Conservation (phyloP, 306 rosid genomes). For the Canavalia ensiformis region DNA sequence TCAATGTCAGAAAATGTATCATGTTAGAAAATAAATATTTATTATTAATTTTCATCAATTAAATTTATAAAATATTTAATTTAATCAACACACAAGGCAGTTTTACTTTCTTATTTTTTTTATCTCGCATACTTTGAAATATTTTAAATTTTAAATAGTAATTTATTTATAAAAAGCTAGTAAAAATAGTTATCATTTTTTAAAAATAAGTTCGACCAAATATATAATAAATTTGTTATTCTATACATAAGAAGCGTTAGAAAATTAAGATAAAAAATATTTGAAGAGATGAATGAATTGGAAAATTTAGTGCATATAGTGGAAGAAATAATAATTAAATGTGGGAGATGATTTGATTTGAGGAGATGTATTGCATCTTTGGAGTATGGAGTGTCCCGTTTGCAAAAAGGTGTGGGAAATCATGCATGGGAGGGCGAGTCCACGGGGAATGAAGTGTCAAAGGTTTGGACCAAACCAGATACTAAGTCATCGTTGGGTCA, state of each 20-base stretch:
- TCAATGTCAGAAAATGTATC: too few relatives aligned
- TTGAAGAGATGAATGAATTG: too few relatives aligned
- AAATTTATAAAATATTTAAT: neutral
- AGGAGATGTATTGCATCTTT: neutral
- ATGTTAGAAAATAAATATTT: too few relatives aligned
- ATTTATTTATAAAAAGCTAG: too few relatives aligned
- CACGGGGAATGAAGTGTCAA: conserved; percentile 44
- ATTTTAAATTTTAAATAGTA: too few relatives aligned
- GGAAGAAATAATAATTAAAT: neutral
- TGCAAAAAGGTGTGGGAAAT: conserved; percentile 36
- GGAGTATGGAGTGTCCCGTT: conserved; percentile 22
- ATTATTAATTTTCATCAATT: neutral
- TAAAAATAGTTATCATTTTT: too few relatives aligned
- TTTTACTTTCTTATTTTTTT: too few relatives aligned
- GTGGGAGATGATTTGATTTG: neutral
- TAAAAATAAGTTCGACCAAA: too few relatives aligned
- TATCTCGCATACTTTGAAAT: too few relatives aligned
- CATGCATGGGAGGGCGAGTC: conserved; percentile 44
- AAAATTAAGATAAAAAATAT: neutral
- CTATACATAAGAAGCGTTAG: neutral
- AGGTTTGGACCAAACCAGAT: conserved; percentile 35
- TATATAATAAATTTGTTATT: too few relatives aligned
- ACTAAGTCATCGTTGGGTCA: conserved; percentile 35
- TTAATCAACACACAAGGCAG: too few relatives aligned
- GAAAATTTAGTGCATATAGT: too few relatives aligned